Conservation (phyloP, 148 eudicot genomes). For the Euryodendron excelsum region DNA sequence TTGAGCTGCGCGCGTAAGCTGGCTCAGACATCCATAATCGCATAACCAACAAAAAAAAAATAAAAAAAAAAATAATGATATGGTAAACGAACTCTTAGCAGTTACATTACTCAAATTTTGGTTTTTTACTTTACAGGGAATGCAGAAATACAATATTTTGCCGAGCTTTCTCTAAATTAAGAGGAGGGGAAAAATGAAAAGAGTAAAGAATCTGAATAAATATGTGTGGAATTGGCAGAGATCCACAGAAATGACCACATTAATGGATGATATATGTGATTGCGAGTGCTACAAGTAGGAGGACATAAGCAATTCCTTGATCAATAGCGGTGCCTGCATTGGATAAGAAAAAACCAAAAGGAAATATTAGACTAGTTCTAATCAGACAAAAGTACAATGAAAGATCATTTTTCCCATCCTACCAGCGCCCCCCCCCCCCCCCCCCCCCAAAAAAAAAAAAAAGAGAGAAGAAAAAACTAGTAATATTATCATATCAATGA, state of each 20-base stretch:
- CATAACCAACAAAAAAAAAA: too few relatives aligned
- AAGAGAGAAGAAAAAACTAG: background rate
- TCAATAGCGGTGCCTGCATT: constrained; percentile 55
- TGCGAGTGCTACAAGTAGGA: constrained; percentile 54
- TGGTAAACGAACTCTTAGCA: background rate
- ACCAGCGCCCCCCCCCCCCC: too few relatives aligned
- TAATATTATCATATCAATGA: background rate
- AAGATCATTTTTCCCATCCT: too few relatives aligned
- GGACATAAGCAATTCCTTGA: constrained; percentile 65
- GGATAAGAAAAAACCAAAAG: background rate
- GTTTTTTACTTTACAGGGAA: background rate
- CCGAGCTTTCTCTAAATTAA: background rate
- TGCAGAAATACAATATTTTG: background rate
- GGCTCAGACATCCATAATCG: too few relatives aligned
- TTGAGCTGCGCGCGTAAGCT: too few relatives aligned
- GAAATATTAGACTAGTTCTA: background rate
- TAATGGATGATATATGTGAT: constrained; percentile 48
- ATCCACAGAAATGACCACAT: background rate
- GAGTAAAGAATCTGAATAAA: background rate
- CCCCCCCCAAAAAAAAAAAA: too few relatives aligned
- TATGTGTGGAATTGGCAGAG: background rate
- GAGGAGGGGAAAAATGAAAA: background rate
- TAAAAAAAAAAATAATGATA: too few relatives aligned
- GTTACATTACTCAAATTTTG: background rate
- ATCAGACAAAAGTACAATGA: background rate